Evolutionary conservation across 108 stramenopile genomes (phyloP).

Genomic region (Seminavis robusta): DNA sequence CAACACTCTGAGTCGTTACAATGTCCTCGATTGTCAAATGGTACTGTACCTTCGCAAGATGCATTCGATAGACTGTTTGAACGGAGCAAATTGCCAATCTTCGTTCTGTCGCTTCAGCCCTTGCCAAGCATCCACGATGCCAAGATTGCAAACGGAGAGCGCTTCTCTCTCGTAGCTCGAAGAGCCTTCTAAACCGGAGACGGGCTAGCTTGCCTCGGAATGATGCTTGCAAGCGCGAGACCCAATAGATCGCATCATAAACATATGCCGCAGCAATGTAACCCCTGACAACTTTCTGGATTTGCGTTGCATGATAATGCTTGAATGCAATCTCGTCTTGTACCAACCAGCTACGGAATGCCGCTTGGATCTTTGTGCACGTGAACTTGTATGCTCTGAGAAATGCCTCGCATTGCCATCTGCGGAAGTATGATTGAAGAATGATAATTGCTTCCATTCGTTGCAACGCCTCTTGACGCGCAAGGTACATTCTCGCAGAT

Average conservation of each 20-base stretch:
- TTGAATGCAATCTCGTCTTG: conserved; percentile 49
- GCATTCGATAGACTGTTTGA: conserved; percentile 52
- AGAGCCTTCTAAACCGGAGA: conserved; percentile 10
- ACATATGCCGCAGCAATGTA: conserved; percentile 57
- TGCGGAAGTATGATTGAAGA: conserved; percentile 67
- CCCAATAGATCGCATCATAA: conserved; percentile 60
- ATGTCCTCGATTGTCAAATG: conserved; percentile 59
- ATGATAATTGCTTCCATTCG: conserved; percentile 75
- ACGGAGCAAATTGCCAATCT: too few species aligned
- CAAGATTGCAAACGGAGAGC: conserved; percentile 3
- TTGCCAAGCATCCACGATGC: not conserved
- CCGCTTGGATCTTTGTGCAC: conserved; percentile 56
- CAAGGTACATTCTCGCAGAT: conserved; percentile 59
- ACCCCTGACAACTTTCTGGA: conserved; percentile 69
- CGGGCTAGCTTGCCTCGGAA: conserved; percentile 36
- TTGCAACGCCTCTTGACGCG: conserved; percentile 57
- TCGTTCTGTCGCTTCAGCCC: conserved; percentile 20
- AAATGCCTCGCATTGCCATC: conserved; percentile 70
- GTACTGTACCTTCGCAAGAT: conserved; percentile 39
- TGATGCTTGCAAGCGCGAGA: conserved; percentile 56
- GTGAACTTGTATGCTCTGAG: conserved; percentile 44
- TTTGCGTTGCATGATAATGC: conserved; percentile 52
- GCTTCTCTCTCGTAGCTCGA: too few species aligned
- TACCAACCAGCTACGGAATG: conserved; percentile 63
- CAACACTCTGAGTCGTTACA: conserved; percentile 66